Base-by-base conservation (phyloP, 768 basidiomycete species). In the Piloderma croceum region DNA sequence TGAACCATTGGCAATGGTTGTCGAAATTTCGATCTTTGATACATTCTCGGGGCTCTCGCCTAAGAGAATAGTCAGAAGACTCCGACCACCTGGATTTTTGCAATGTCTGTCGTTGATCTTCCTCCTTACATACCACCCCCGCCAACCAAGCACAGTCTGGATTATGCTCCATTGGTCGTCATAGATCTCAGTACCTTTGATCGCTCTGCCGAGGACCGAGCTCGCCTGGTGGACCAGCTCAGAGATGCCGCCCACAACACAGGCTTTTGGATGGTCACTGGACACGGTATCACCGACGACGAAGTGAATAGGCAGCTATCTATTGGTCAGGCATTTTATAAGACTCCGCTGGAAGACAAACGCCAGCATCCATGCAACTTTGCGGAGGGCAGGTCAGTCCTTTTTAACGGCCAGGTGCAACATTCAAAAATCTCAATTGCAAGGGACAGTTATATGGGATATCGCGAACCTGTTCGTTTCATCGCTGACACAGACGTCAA, bases 241-340 rank as follows among this genome's bases (percentile, higher is more conserved):
- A 57, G 53, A 43, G 56, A 67, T 39, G 70, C 68, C 0, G 53
- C 70, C 34, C 56, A 59, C 36, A 62, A 55, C 6, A 57, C 61
- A 34, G 67, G 71, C 5, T 73, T 73, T 48, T 64, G 70, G 51
- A 65, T 65, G 17, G 62, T 70, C 22, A 54, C 62, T 39, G 61
- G 61, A 35, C 57, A 60, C 32, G 68, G 68, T 13, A 62, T 72
- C 41, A 37, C 49, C 17, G 62, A 69, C 39, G 64, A 65, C 4
- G 57, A 69, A 50, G 58, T 58, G 1, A 44, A 55, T 27, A 52
- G 58, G 15, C 65, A 67, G 46, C 51, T 63, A 22, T 54, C 61
- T 6, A 59, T 68, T 19, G 66, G 59, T 19, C 54, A 65, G 32
- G 57, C 62, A 4, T 67, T 65, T 47, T 65, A 60, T 47, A 50